Percentiles rank a stretch among this genome's conserved stretches.
Conservation (phyloP, 164 flowering plant species). For the Annona squamosa region DNA sequence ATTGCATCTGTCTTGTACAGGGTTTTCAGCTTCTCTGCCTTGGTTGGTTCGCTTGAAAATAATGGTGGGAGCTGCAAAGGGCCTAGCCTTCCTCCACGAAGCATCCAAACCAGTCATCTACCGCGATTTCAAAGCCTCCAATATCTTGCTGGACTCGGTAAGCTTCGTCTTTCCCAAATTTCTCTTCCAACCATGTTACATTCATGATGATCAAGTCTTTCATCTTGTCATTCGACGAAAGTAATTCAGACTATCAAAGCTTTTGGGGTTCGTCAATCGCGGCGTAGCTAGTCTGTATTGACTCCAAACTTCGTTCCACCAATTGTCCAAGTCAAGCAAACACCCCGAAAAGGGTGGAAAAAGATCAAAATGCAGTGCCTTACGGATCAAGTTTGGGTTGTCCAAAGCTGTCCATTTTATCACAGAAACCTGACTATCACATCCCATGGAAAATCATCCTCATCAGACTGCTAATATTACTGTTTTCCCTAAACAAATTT, state of each 20-base stretch:
- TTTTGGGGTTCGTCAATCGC: too few species aligned
- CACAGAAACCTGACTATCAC: too few species aligned
- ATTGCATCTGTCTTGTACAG: conserved; percentile 27
- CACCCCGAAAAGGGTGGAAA: too few species aligned
- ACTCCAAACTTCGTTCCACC: not conserved
- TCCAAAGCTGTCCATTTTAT: too few species aligned
- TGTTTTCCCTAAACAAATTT: conserved; percentile 1
- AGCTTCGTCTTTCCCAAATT: not conserved
- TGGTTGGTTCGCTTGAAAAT: conserved; percentile 82
- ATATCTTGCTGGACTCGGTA: conserved; percentile 73
- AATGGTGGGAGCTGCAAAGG: conserved; percentile 82
- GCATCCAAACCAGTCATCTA: conserved; percentile 69
- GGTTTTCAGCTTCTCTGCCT: conserved; percentile 46
- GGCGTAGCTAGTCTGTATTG: not conserved
- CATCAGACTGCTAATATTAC: not conserved
- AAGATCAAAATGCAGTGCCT: too few species aligned
- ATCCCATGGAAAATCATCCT: too few species aligned
- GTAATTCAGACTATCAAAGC: too few species aligned
- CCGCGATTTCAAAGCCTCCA: conserved; percentile 83
- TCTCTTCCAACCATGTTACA: not conserved
- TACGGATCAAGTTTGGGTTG: too few species aligned
- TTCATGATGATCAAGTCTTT: too few species aligned
- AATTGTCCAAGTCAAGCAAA: too few species aligned
- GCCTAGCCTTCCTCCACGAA: conserved; percentile 78
- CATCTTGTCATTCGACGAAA: too few species aligned